phyloP scores from a whole-genome alignment of 805 yeast species.

The Huiozyma naganishii region DNA sequence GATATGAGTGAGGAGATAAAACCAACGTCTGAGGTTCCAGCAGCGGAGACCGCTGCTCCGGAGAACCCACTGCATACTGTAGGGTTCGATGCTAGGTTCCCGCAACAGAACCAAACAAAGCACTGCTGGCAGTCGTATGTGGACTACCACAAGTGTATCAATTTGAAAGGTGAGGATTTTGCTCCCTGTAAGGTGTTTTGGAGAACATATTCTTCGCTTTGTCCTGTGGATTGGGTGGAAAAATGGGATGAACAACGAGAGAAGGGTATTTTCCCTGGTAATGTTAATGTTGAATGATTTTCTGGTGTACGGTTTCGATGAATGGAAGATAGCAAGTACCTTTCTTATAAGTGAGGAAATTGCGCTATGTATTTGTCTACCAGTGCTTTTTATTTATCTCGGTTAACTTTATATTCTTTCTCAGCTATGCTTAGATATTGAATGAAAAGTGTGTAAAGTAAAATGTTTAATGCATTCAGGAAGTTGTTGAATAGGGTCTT shows the following conservation, averaged over 20 bases:
- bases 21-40: neutral
- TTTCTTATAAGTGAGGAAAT: neutral
- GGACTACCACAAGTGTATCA: slow-evolving; percentile 95
- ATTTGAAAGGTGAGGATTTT: slow-evolving; percentile 94
- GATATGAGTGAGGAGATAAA: slow-evolving; percentile 5
- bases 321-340: neutral
- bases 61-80: slow-evolving; percentile 47
- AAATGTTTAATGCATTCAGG: no score
- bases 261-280: slow-evolving; percentile 46
- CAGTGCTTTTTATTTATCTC: no score
- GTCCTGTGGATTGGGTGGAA: slow-evolving; percentile 78
- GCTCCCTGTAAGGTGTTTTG: slow-evolving; percentile 94
- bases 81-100: slow-evolving; percentile 89
- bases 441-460: no score
- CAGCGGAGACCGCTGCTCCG: slow-evolving; percentile 13
- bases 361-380: no score
- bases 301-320: neutral
- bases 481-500: no score
- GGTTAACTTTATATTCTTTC: no score
- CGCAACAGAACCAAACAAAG: slow-evolving; percentile 93
- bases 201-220: slow-evolving; percentile 78
- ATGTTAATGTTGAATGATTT: slow-evolving; percentile 14
- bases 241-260: slow-evolving; percentile 83
- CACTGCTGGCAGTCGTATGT: slow-evolving; percentile 98
- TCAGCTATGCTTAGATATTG: no score